Evolutionary conservation across 352 stramenopile species (phyloP), one percentile per base, ranked within the genome.

Genomic region (Peronospora farinosa): DNA sequence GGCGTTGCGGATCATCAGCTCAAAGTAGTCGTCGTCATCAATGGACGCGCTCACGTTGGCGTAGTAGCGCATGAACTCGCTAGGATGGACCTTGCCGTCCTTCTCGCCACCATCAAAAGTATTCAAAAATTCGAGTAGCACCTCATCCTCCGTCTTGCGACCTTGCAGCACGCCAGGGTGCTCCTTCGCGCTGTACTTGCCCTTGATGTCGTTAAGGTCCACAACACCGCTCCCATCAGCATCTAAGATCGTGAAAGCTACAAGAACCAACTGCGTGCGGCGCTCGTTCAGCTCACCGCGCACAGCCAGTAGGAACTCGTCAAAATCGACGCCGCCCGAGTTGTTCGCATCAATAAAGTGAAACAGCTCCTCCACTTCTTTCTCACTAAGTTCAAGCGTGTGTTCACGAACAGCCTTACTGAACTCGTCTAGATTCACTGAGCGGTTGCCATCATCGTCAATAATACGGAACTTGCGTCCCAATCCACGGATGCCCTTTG

Each of bases 21-120:
- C 87, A 53, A 96, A 96, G 75, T 96, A 96, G 65, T 95, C 84
- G 57, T 96, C 88, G 51, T 88, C 70, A 50, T 95, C 79, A 47
- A 96, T 96, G 25, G 75, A 92, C 36, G 88, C 85, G 49, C 83
- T 92, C 35, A 96, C 65, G 48, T 95, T 95, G 16, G 68, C 65
- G 61, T 96, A 96, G 73, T 97, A 97, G 44, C 85, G 80, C 36
- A 88, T 51, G 40, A 95, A 96, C 57, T 97, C 85, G 39, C 70
- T 70, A 37, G 68, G 65, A 31, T 87, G 77, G 30, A 97, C 85
- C 63, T 88, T 88, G 47, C 79, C 81, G 40, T 94, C 81, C 63
- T 88, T 89, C 49, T 91, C 73, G n/a, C 72, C 74, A n/a, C 78
- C 78, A 51, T 95, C 84, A 40, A 93, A 93, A 15, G 75, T 90